Percentiles rank a stretch among this genome's conserved stretches.
phyloP scores from a whole-genome alignment of 208 protist genomes.

The Leishmania turanica region DNA sequence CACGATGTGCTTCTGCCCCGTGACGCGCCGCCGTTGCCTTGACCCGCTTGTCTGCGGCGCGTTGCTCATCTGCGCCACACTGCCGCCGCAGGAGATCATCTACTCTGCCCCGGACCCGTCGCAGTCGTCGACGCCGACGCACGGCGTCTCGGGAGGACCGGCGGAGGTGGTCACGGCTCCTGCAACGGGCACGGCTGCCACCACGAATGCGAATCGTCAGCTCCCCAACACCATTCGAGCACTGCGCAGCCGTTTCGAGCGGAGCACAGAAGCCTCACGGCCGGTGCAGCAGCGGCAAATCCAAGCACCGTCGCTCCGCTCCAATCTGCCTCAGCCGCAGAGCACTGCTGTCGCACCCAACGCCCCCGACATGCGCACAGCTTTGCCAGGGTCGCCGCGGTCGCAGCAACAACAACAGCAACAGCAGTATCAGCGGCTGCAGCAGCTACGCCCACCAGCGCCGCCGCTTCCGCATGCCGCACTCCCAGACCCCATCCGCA shows the following conservation, averaged over 20 bases:
- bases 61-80: slow-evolving; percentile 17
- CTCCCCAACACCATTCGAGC: slow-evolving; percentile 23
- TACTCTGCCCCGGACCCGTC: neutral
- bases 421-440: slow-evolving; percentile 3
- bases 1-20: slow-evolving; percentile 83
- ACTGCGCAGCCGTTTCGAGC: slow-evolving; percentile 27
- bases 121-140: neutral
- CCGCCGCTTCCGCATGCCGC: neutral
- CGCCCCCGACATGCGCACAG: neutral
- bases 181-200: neutral
- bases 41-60: slow-evolving; percentile 60
- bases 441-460: neutral
- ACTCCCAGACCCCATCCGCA: neutral
- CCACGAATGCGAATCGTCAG: slow-evolving; percentile 1
- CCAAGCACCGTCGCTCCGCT: slow-evolving; percentile 6
- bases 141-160: neutral
- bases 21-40: slow-evolving; percentile 73
- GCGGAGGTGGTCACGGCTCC: neutral
- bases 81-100: slow-evolving; percentile 17
- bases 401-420: neutral
- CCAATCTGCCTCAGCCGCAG: neutral
- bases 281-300: slow-evolving; percentile 1
- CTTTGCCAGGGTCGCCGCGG: neutral
- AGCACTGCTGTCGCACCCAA: neutral
- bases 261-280: slow-evolving; percentile 1